phyloP scores from a whole-genome alignment of 78 protist genomes.

The Dictyostelium brefeldianum region DNA sequence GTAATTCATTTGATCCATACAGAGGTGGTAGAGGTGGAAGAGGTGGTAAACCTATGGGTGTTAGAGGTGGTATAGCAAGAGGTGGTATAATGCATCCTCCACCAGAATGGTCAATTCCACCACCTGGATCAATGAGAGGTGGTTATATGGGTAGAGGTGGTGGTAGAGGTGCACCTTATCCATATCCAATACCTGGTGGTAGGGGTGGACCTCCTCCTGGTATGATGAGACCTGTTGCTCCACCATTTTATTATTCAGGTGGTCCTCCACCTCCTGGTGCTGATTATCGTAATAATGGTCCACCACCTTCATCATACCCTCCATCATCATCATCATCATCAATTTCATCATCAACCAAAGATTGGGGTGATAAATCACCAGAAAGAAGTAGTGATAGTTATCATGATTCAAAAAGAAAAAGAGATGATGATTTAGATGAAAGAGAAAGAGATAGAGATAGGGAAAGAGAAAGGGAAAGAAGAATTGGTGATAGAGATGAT shows the following conservation, averaged over 20 bases:
- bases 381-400: background rate
- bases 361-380: slow-evolving; percentile 6
- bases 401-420: slow-evolving; percentile 45
- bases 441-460: slow-evolving; percentile 55
- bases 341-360: background rate
- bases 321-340: background rate
- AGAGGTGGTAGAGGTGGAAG: slow-evolving; percentile 69
- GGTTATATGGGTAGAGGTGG: background rate
- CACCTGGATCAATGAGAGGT: background rate
- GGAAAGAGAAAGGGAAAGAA: slow-evolving; percentile 48
- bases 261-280: slow-evolving; percentile 12
- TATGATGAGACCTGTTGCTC: background rate
- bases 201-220: slow-evolving; percentile 5
- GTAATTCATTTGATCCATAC: background rate
- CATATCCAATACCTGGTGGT: background rate
- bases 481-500: slow-evolving; percentile 2
- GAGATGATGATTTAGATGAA: slow-evolving; percentile 68
- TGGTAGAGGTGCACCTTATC: slow-evolving; percentile 10
- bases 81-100: background rate
- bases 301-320: background rate
- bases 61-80: slow-evolving; percentile 5
- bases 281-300: background rate
- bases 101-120: background rate
- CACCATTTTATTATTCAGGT: slow-evolving; percentile 7
- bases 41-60: slow-evolving; percentile 41